These are phyloP conservation scores for Medicago truncatula DNA, from an alignment of 306 rosid species.

Conservation along the genomic window MtrunA17r5.0-ANR NC_053042.1:43979501-43980000, in stretches of 20 bases:
- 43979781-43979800: constrained; percentile 47
- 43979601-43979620: constrained; percentile 32
- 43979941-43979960: constrained; percentile 50
- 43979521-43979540: background rate
- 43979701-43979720: constrained; percentile 58
- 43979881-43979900: constrained; percentile 75
- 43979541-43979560: constrained; percentile 25
- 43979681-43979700: constrained; percentile 66
- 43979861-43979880: constrained; percentile 73
- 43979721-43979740: constrained; percentile 64
- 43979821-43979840: constrained; percentile 98
- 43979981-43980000: constrained; percentile 18
- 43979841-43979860: constrained; percentile 90
- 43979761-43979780: constrained; percentile 44
- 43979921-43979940: constrained; percentile 98
- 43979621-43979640: constrained; percentile 11
- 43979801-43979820: constrained; percentile 93
- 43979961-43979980: background rate
- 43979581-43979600: constrained; percentile 36
- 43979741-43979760: constrained; percentile 42
- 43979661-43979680: constrained; percentile 33
- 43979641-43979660: constrained; percentile 19
- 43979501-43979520: constrained; percentile 42
- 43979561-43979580: constrained; percentile 25
- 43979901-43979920: constrained; percentile 96